Conservation (phyloP, 768 basidiomycete genomes). For the Cystobasidium ongulense region DNA sequence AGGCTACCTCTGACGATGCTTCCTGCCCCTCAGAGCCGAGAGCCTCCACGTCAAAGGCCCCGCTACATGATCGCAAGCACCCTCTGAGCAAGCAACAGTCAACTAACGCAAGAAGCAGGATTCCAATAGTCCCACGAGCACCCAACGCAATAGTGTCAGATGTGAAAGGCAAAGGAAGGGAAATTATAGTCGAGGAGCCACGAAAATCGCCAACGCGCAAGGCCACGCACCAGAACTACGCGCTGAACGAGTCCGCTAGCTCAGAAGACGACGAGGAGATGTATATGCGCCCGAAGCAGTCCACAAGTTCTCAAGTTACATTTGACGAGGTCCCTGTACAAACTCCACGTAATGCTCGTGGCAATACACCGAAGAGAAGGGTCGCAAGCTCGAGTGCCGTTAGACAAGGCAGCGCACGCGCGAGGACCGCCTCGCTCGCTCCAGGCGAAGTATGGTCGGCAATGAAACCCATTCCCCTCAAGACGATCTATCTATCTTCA, state of each 20-base stretch:
- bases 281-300: neutral
- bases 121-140: neutral
- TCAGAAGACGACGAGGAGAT: neutral
- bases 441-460: neutral
- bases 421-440: neutral
- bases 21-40: neutral
- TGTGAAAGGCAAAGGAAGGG: neutral
- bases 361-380: neutral
- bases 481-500: slow-evolving; percentile 13
- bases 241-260: neutral
- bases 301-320: neutral
- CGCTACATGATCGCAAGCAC: neutral
- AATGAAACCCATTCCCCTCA: slow-evolving; percentile 6
- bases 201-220: neutral
- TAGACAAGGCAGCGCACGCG: neutral
- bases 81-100: neutral
- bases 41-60: neutral
- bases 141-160: neutral
- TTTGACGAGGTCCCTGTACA: neutral
- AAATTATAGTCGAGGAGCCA: neutral
- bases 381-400: neutral
- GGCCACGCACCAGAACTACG: neutral
- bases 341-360: neutral
- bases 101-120: neutral
- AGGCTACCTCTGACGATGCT: neutral